Evolutionary conservation across 306 rosid species (phyloP).

Genomic region (Vachellia pachyceras): DNA sequence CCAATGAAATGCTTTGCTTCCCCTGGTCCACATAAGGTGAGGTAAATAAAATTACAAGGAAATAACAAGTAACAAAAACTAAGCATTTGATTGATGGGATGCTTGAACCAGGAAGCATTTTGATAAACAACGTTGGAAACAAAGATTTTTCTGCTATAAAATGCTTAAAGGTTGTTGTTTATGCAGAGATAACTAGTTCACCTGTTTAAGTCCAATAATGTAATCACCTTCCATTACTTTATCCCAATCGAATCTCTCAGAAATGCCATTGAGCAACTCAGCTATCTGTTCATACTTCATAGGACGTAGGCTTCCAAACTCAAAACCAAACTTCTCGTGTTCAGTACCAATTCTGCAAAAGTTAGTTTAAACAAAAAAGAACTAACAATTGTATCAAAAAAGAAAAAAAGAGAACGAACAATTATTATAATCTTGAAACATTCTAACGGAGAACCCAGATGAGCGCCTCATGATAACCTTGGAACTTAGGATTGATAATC

Average conservation of each 20-base stretch:
- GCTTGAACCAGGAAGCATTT: constrained; percentile 30
- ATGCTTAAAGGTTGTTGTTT: not conserved
- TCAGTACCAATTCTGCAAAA: constrained; percentile 89
- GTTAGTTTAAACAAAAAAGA: constrained; percentile 9
- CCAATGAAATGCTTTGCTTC: constrained; percentile 94
- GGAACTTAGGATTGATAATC: constrained; percentile 6
- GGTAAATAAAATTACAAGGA: not conserved
- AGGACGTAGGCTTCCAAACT: constrained; percentile 74
- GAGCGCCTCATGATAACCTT: not conserved
- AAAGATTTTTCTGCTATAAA: constrained; percentile 6
- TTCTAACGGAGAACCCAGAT: too few species aligned
- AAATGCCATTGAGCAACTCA: constrained; percentile 75
- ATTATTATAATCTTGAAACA: too few species aligned
- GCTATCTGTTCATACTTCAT: constrained; percentile 89
- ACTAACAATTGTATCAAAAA: not conserved
- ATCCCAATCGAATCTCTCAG: constrained; percentile 98
- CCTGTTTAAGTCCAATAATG: constrained; percentile 97
- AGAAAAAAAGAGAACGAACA: too few species aligned
- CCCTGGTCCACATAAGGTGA: constrained; percentile 65
- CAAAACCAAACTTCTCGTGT: constrained; percentile 98
- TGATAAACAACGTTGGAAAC: constrained; percentile 19
- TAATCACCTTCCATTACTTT: constrained; percentile 87
- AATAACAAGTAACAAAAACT: not conserved
- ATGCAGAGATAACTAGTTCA: constrained; percentile 34
- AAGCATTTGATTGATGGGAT: constrained; percentile 12